These are phyloP conservation scores for Ustilago esculenta DNA, from an alignment of 1,284 basidiomycete genomes.

Conservation along the genomic window DNA sequence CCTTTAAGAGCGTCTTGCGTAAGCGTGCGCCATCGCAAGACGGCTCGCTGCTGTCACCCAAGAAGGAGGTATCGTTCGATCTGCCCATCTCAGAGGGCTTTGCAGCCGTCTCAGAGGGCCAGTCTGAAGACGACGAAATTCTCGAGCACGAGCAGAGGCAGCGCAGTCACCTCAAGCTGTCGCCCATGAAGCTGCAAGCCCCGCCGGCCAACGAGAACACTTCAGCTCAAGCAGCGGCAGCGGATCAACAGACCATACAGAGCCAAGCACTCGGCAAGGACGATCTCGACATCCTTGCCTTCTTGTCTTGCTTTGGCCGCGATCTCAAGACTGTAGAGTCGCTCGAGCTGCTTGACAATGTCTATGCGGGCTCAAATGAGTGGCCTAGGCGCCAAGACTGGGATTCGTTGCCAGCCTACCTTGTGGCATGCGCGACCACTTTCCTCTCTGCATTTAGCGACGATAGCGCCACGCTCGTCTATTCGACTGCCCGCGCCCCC, in stretches of 20 bases:
- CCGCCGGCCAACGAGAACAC: not conserved
- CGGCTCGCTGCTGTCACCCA: conserved; percentile 10
- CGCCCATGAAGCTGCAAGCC: conserved; percentile 37
- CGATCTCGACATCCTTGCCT: conserved; percentile 40
- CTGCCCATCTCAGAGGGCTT: conserved; percentile 10
- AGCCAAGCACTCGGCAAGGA: conserved; percentile 11
- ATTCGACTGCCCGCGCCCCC: conserved; percentile 18
- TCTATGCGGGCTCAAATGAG: conserved; percentile 14
- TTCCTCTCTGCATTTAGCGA: conserved; percentile 20
- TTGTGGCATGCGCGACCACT: conserved; percentile 31
- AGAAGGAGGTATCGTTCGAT: conserved; percentile 45
- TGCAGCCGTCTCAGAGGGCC: conserved; percentile 10
- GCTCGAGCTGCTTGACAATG: conserved; percentile 35
- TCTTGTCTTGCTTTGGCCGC: conserved; percentile 45
- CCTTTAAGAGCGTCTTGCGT: conserved; percentile 36
- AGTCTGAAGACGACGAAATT: conserved; percentile 19
- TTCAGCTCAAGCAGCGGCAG: not conserved
- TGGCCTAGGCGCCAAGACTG: conserved; percentile 37
- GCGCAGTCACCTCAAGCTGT: conserved; percentile 24
- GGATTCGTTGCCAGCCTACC: conserved; percentile 36
- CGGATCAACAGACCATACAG: not conserved
- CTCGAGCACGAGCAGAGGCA: conserved; percentile 46
- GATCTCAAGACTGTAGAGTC: conserved; percentile 35
- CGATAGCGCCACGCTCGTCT: conserved; percentile 30
- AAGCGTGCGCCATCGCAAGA: conserved; percentile 21